Base-by-base conservation (phyloP, 495 filamentous ascomycete species). In the Cryomyces antarcticus region DNA sequence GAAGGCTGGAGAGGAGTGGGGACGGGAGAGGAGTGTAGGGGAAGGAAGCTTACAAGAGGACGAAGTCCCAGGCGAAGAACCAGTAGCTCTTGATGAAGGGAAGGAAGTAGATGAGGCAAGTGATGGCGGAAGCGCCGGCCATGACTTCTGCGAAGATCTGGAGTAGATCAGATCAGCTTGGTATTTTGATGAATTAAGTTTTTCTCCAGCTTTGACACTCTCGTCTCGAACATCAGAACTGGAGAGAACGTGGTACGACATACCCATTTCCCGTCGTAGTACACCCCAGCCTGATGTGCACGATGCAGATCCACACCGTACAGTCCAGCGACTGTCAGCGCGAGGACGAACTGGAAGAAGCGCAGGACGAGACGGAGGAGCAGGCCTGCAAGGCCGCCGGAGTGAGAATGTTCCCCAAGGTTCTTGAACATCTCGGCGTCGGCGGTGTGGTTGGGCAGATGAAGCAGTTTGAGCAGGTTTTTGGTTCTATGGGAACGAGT, bases 331-430 rank as follows among this genome's bases (percentile, higher is more conserved):
- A 89, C 80, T 0, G 76, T 67, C 39, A 93, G 52, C 13, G 75
- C 82, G 47, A 92, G 65, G 49, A 78, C 63, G 54, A 93, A 75
- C 50, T 87, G 78, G 38, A 72, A 54, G 60, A 82, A 67, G 53
- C 83, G 78, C 0, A 81, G 60, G 41, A 66, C 31, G 11, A 70
- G 57, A 47, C 64, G 62, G 31, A 47, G 24, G 30, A 50, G 28
- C 41, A 41, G 38, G 48, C 50, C 50, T 45, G 33, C 1, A 9
- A 36, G 12, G 33, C 33, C 33, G 33, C 17, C 17, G 17, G 17
- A 24, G 17, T 24, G 17, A 24, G 17, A 24, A 1, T 2, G 17
- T 24, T 24, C 17, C 17, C 17, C 17, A 24, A 24, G 17, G 17
- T 2, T 24, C 1, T 24, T 24, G 17, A 24, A 24, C 17, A 24